Conservation (phyloP, 2,329 filamentous ascomycete species). For the Hypocreales sp. region DNA sequence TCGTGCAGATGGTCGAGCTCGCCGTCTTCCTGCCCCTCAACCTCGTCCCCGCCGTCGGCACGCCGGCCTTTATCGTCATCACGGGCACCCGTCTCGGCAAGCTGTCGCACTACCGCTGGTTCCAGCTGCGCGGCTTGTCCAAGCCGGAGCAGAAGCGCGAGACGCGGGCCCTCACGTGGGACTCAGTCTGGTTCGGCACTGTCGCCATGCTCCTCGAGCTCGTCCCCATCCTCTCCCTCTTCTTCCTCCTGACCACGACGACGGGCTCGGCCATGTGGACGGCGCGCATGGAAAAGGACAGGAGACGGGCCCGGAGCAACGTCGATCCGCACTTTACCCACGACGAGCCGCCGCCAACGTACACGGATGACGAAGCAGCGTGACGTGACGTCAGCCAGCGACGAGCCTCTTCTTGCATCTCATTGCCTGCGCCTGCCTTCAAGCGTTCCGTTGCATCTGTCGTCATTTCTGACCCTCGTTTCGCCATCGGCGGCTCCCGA, state of each 20-base stretch:
- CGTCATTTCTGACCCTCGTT: too few species aligned
- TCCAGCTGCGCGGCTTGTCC: conserved; percentile 58
- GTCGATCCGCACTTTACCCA: conserved; percentile 4
- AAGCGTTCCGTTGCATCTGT: too few species aligned
- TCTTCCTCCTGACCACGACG: conserved; percentile 81
- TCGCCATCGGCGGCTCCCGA: too few species aligned
- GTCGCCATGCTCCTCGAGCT: conserved; percentile 73
- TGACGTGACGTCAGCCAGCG: too few species aligned
- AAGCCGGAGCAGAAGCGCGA: conserved; percentile 61
- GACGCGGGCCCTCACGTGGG: conserved; percentile 52
- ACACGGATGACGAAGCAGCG: conserved; percentile 8
- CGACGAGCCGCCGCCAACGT: conserved; percentile 12
- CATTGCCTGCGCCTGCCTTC: too few species aligned
- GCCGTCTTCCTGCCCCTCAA: conserved; percentile 69
- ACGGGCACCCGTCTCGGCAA: conserved; percentile 81
- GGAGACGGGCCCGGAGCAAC: conserved; percentile 6
- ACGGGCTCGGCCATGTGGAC: conserved; percentile 79
- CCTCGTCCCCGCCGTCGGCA: conserved; percentile 69
- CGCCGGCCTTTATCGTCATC: conserved; percentile 71
- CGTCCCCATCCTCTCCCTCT: conserved; percentile 82
- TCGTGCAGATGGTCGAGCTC: conserved; percentile 82
- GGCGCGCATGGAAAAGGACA: conserved; percentile 54
- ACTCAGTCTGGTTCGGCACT: conserved; percentile 89
- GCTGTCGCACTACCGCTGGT: conserved; percentile 83
- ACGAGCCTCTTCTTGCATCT: too few species aligned